Percentiles rank a stretch among this genome's conserved stretches.
These are phyloP conservation scores for Cordyceps militaris DNA, from an alignment of 2,329 filamentous ascomycete genomes.

Conservation along the genomic window DNA sequence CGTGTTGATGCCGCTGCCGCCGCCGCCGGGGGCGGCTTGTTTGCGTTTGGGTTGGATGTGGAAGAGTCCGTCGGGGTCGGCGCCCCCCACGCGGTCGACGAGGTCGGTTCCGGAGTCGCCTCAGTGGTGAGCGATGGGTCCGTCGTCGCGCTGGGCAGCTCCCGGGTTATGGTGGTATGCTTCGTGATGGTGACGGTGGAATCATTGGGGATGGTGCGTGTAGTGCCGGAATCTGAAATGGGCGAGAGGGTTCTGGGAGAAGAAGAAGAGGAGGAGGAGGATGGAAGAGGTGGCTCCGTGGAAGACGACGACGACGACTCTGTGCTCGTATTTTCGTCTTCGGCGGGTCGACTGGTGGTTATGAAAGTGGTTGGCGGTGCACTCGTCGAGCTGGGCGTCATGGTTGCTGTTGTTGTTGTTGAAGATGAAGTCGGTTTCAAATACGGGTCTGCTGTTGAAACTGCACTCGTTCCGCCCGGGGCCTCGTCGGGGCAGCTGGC, in stretches of 20 bases:
- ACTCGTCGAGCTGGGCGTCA: not conserved
- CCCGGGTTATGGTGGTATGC: conserved; percentile 24
- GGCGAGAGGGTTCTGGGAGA: conserved; percentile 16
- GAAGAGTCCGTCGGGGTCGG: not conserved
- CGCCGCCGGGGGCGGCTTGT: not conserved
- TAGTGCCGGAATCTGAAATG: conserved; percentile 30
- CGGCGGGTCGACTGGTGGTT: not conserved
- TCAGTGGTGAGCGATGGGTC: conserved; percentile 1
- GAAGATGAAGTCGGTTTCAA: not conserved
- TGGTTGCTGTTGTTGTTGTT: not conserved
- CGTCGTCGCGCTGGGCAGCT: conserved; percentile 19
- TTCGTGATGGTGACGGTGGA: conserved; percentile 28
- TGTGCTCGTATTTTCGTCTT: not conserved
- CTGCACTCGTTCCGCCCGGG: not conserved
- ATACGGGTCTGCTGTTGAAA: too few relatives aligned
- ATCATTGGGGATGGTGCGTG: conserved; percentile 29
- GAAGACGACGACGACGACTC: not conserved
- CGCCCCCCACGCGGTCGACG: not conserved
- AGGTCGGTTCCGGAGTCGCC: not conserved
- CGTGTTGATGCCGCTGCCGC: not conserved
- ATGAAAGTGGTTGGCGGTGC: not conserved
- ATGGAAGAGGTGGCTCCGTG: not conserved
- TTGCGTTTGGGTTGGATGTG: not conserved
- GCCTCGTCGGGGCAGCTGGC: conserved; percentile 24
- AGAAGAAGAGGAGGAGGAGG: not conserved